These are phyloP conservation scores for Talaromyces ruber DNA, from an alignment of 495 filamentous ascomycete genomes.

Conservation along the genomic window DNA sequence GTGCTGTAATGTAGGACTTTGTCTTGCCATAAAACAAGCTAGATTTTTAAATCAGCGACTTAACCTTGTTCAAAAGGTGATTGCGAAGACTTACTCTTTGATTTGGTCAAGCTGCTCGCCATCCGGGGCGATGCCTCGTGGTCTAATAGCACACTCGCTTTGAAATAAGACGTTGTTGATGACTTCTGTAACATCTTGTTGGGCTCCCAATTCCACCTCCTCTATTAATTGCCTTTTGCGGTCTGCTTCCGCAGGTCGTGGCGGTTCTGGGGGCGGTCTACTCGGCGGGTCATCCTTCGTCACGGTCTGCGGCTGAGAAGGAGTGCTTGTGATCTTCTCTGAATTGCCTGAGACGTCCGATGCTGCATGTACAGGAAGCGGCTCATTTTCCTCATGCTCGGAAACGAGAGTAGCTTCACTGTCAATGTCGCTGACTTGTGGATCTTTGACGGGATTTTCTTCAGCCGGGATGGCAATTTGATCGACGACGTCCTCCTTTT, in stretches of 20 bases:
- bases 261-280: slow-evolving; percentile 39
- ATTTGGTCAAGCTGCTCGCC: slow-evolving; percentile 76
- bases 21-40: slow-evolving; percentile 53
- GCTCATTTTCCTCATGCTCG: slow-evolving; percentile 33
- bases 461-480: slow-evolving; percentile 13
- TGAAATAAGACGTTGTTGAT: slow-evolving; percentile 87
- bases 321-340: slow-evolving; percentile 9
- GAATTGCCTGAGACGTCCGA: slow-evolving; percentile 12
- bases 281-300: slow-evolving; percentile 16
- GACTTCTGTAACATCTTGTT: slow-evolving; percentile 93
- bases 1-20: slow-evolving; percentile 43
- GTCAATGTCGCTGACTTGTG: slow-evolving; percentile 20
- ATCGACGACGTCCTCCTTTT: slow-evolving; percentile 15
- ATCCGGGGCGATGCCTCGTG: slow-evolving; percentile 46
- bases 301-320: slow-evolving; percentile 2
- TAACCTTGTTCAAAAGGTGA: background rate
- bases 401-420: slow-evolving; percentile 49
- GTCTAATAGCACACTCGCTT: slow-evolving; percentile 76
- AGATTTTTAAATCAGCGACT: slow-evolving; percentile 9
- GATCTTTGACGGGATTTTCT: slow-evolving; percentile 10
- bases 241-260: slow-evolving; percentile 31
- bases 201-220: slow-evolving; percentile 53
- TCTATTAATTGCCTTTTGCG: slow-evolving; percentile 34
- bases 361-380: slow-evolving; percentile 19
- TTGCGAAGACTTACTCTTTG: slow-evolving; percentile 44